These are phyloP conservation scores for Malus sylvestris DNA, from an alignment of 306 rosid species.

Conservation along the genomic window DNA sequence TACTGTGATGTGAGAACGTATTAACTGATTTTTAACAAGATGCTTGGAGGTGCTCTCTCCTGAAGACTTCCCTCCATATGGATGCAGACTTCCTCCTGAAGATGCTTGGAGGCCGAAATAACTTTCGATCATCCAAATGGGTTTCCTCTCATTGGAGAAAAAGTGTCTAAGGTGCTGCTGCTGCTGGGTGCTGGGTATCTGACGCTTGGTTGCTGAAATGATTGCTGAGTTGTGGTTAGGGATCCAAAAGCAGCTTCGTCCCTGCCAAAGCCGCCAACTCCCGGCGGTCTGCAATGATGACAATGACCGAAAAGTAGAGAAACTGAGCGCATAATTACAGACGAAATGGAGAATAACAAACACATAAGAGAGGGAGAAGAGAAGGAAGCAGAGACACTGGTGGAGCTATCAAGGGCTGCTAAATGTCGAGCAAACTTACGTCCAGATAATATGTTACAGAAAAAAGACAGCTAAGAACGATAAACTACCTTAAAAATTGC, in stretches of 20 bases:
- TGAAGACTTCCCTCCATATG: background rate
- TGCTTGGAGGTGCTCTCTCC: no score
- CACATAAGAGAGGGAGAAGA: no score
- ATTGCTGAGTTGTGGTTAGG: conserved; percentile 23
- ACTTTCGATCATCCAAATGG: conserved; percentile 53
- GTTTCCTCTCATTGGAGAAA: conserved; percentile 40
- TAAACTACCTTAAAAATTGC: conserved; percentile 39
- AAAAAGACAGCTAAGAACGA: conserved; percentile 5
- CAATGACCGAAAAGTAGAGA: background rate
- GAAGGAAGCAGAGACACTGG: background rate
- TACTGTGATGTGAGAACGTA: background rate
- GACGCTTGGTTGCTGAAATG: conserved; percentile 25
- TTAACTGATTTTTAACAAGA: background rate
- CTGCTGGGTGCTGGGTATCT: conserved; percentile 14
- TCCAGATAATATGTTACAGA: background rate
- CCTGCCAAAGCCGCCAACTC: conserved; percentile 21
- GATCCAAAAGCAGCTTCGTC: conserved; percentile 21
- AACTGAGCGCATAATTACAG: background rate
- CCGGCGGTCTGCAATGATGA: conserved; percentile 31
- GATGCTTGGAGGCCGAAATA: background rate
- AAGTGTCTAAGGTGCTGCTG: conserved; percentile 16
- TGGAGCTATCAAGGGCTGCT: background rate
- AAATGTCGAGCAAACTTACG: background rate
- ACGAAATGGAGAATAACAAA: background rate
- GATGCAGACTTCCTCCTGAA: background rate